Evolutionary conservation across 78 protist species (phyloP), one percentile per base, ranked within the genome.

Genomic region (Dictyostelium citrinum): DNA sequence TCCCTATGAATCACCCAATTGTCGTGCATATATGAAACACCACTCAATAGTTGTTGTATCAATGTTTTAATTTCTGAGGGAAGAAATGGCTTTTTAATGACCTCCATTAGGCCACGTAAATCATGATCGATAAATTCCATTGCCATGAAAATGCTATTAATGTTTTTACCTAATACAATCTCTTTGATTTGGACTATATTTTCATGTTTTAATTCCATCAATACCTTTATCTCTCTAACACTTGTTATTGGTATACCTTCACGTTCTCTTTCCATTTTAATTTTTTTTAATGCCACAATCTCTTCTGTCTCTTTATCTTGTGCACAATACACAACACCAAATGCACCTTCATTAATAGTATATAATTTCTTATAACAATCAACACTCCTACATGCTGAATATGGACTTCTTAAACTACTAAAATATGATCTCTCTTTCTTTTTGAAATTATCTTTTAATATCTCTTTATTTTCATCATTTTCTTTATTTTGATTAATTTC

Each of bases 221-320:
- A 31, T 17, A 84, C 86, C 20, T 98, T 86, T 9, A 99, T 97
- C 90, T 99, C 99, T 3, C 99, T 90, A 61, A 99, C 96, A 0
- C 99, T 97, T 0, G 99, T 98, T 33, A 96, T 45, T 5, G 99
- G 99, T 11, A 99, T 98, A 12, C 99, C 99, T 72, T 98, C 99
- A 51, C 98, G 98, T 43, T 99, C 99, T 11, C 84, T 88, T 16
- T 99, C 99, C 45, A 99, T 91, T 77, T 95, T 95, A 16, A 99
- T 98, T 90, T 97, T 95, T 82, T 99, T 99, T 46, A 99, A 83
- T 33, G 99, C 99, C 2, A 99, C 97, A 5, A 90, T 91, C 51
- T 93, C 95, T 61, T 81, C 75, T 2, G 99, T 98, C 58, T 31
- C 68, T 75, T 83, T 90, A 82, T 98, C 97, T 78, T 84, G 75